Evolutionary conservation across 805 yeast genomes (phyloP), one percentile per base, ranked within the genome.

Genomic region (Candida manassasensis): DNA sequence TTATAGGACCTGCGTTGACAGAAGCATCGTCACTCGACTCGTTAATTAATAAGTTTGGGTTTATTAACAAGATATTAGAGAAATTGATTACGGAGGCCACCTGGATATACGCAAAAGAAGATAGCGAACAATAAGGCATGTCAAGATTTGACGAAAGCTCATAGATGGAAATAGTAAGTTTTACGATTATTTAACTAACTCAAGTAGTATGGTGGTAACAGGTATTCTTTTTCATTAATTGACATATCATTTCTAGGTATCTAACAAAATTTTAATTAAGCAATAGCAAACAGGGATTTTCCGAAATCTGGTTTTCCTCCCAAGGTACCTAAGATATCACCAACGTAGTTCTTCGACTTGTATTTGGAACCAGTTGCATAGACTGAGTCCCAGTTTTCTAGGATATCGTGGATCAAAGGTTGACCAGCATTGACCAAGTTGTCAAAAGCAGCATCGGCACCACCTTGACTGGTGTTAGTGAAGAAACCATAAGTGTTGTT

Each of bases 1-100:
- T 90, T 5, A 82, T 90, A 43, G 81, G 80, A 2, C 81, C 81
- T 1, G 73, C 78, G 3, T 64, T 76, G 36, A 73, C 78, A 4
- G 81, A 76, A 43, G 77, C 79, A 10, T 65, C 75, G 41, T 60
- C 53, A 27, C 69, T 77, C 30, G 75, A 71, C 13, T 54, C 66
- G 10, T 53, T 71, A 44, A 61, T 67, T 14, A 64, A 61, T 36
- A 69, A 63, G 40, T 75, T 76, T 52, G 81, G 81, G 4, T 59
- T 73, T 38, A 73, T 75, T 72, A 75, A 73, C 42, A 65, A 64
- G 19, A 57, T 74, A 16, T 61, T 77, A 44, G 81, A 75, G 46
- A 72, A 63, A 45, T 55, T 75, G 52, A 69, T 75, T 19, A 48
- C 50, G 12, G 58, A 73, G 35, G 72, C 61, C 49, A 63, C 61